Conservation (phyloP, 2,329 filamentous ascomycete genomes). For the Ceratocystis smalleyi region DNA sequence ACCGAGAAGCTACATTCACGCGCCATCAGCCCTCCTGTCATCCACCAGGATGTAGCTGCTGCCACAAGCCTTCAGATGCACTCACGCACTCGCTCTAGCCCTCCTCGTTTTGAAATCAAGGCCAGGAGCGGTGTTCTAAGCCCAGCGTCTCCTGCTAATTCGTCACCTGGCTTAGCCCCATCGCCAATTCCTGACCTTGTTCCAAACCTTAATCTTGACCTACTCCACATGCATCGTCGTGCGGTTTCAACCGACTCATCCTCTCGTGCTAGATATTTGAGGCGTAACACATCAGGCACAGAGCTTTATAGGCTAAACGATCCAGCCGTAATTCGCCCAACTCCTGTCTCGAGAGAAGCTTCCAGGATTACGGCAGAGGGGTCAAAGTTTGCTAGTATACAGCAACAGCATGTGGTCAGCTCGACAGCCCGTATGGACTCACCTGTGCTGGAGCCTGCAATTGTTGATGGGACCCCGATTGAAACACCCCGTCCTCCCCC, state of each 20-base stretch:
- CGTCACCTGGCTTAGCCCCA: slow-evolving; percentile 12
- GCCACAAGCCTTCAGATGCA: neutral
- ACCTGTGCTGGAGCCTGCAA: slow-evolving; percentile 3
- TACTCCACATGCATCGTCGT: slow-evolving; percentile 5
- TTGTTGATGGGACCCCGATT: slow-evolving; percentile 13
- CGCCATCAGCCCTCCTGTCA: slow-evolving; percentile 8
- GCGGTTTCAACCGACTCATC: slow-evolving; percentile 11
- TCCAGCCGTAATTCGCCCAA: neutral
- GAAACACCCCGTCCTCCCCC: slow-evolving; percentile 12
- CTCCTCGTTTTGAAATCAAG: slow-evolving; percentile 9
- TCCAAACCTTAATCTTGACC: slow-evolving; percentile 5
- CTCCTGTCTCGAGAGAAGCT: neutral
- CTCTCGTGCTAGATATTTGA: slow-evolving; percentile 4
- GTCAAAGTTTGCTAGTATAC: neutral
- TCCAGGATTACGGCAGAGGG: neutral
- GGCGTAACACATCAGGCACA: slow-evolving; percentile 8
- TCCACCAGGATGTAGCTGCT: neutral
- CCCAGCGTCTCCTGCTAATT: slow-evolving; percentile 2
- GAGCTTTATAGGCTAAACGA: slow-evolving; percentile 5
- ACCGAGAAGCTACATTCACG: slow-evolving; percentile 14
- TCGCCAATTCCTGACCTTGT: slow-evolving; percentile 12
- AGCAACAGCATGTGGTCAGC: neutral
- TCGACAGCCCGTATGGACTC: neutral
- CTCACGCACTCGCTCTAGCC: slow-evolving; percentile 11
- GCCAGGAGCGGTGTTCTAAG: neutral